Evolutionary conservation across 495 filamentous ascomycete species (phyloP), one percentile per base, ranked within the genome.

Genomic region (Astrothelium subdiscretum): DNA sequence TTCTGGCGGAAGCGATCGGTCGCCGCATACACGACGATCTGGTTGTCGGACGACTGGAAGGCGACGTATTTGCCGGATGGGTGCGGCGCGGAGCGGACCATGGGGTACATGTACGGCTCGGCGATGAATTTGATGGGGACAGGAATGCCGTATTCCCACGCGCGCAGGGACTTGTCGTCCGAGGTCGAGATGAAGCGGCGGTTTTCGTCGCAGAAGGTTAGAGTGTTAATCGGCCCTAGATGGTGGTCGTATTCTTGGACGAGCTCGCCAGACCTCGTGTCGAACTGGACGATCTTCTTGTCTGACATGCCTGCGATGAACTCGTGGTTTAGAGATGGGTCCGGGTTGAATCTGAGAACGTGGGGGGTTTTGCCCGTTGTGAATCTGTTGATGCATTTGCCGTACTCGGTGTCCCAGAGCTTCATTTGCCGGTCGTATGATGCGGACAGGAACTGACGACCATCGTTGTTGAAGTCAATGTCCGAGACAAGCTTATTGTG

Each of bases 241-340:
- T 99, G 94, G 76, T 97, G 92, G 73, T 97, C 92, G 76, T 99
- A 99, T 80, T 97, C 94, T 70, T 99, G 94, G 42, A 95, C 88
- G 31, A 31, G 26, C 67, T 95, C 87, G 64, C 85, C 84, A 10
- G 85, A 85, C 20, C 94, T 83, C 10, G 87, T 92, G 72, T 99
- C 94, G 75, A 95, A 99, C 70, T 99, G 94, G 32, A 99, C 82
- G 66, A 99, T 99, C 78, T 96, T 92, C 76, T 98, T 97, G 76
- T 99, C 94, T 22, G 88, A 91, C 87, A 97, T 89, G 69, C 94
- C 94, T 32, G 90, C 91, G 60, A 99, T 76, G 78, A 99, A 99
- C 73, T 96, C 92, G 69, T 92, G 86, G 1, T 83, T 81, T 65
- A 84, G 80, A n/a, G 88, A 85, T 0, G 80, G 74, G 58, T 82